Conservation (phyloP, 192 early-diverging fungal species). For the Gamsiella multidivaricata region DNA sequence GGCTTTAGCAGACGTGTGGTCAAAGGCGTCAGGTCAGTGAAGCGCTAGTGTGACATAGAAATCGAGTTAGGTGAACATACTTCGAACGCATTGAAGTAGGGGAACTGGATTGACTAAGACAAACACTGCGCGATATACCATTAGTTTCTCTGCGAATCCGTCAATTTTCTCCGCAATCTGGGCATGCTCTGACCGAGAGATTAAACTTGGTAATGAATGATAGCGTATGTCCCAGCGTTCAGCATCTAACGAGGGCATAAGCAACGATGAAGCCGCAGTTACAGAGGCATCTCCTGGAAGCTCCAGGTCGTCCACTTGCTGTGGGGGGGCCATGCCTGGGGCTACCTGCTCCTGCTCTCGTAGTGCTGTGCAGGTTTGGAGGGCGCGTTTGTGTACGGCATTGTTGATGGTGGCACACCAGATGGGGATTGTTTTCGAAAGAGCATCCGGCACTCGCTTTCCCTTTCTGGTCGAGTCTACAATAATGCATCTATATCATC, state of each 20-base stretch:
- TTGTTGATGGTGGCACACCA: slow-evolving; percentile 88
- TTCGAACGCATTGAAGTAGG: too few species aligned
- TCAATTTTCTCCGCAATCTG: slow-evolving; percentile 72
- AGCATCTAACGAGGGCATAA: slow-evolving; percentile 16
- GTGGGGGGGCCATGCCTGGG: neutral
- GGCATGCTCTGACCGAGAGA: slow-evolving; percentile 76
- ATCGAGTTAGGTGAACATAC: neutral
- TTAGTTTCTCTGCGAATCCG: slow-evolving; percentile 66
- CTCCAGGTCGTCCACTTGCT: neutral
- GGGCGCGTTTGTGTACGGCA: slow-evolving; percentile 46
- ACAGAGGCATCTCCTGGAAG: too few species aligned
- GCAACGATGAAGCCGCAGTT: too few species aligned
- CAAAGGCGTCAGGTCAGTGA: slow-evolving; percentile 56
- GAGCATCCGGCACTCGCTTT: slow-evolving; percentile 84
- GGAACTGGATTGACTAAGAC: too few species aligned
- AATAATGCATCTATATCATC: slow-evolving; percentile 71
- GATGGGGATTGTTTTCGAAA: slow-evolving; percentile 89
- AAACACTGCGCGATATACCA: too few species aligned
- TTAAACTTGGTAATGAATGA: slow-evolving; percentile 69
- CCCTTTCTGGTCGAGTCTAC: slow-evolving; percentile 91
- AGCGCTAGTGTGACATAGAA: slow-evolving; percentile 15
- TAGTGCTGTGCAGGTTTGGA: slow-evolving; percentile 1
- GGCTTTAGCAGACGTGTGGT: slow-evolving; percentile 65
- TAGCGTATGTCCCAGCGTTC: slow-evolving; percentile 67
- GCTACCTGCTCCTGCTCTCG: neutral